These are phyloP conservation scores for Fomitopsis palustris DNA, from an alignment of 1,284 basidiomycete genomes.

Conservation along the genomic window DNA sequence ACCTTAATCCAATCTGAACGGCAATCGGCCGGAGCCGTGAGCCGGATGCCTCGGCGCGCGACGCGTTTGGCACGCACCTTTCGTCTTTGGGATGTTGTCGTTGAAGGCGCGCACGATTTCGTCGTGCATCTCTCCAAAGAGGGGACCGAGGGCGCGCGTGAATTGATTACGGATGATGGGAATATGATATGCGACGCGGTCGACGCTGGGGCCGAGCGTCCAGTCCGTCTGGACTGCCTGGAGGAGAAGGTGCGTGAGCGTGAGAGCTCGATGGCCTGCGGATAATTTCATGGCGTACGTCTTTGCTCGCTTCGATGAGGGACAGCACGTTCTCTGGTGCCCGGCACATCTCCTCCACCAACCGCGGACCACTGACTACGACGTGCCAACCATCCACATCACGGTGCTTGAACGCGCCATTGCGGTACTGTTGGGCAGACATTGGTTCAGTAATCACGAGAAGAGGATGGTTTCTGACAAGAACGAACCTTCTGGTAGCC, in stretches of 20 bases:
- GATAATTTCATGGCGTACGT: not conserved
- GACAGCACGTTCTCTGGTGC: slow-evolving; percentile 33
- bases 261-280: not conserved
- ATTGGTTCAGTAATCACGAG: not conserved
- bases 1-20: slow-evolving; percentile 37
- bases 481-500: slow-evolving; percentile 27
- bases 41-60: not conserved
- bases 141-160: slow-evolving; percentile 17
- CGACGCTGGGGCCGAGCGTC: slow-evolving; percentile 4
- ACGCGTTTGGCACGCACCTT: slow-evolving; percentile 1
- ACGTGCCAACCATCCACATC: slow-evolving; percentile 29
- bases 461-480: not conserved
- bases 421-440: slow-evolving; percentile 20
- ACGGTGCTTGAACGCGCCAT: slow-evolving; percentile 33
- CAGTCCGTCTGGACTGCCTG: slow-evolving; percentile 6
- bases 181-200: slow-evolving; percentile 17
- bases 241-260: not conserved
- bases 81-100: slow-evolving; percentile 21
- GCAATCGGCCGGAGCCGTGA: not conserved
- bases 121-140: slow-evolving; percentile 22
- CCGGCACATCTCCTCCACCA: slow-evolving; percentile 33
- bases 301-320: slow-evolving; percentile 89
- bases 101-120: slow-evolving; percentile 22
- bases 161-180: slow-evolving; percentile 20
- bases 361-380: slow-evolving; percentile 25